Conservation (phyloP, 768 basidiomycete species). For the Tylopilus vinaceipallidus region DNA sequence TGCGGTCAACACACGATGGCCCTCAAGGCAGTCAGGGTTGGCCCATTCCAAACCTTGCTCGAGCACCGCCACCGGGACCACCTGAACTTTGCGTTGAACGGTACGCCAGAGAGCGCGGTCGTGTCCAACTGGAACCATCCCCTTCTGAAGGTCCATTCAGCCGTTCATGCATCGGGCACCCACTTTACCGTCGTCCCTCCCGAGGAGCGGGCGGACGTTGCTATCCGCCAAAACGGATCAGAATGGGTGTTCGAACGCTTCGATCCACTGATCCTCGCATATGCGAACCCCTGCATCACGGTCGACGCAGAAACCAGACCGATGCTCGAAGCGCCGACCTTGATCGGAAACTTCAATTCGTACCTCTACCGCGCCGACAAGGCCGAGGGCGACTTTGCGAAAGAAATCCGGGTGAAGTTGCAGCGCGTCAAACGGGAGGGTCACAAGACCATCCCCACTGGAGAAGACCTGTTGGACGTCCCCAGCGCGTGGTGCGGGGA, state of each 20-base stretch:
- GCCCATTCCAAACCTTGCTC: conserved; percentile 13
- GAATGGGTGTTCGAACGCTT: conserved; percentile 18
- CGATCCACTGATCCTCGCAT: conserved; percentile 10
- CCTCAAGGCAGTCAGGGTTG: conserved; percentile 15
- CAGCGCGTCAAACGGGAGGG: neutral
- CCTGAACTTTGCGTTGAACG: neutral
- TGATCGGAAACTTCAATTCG: conserved; percentile 19
- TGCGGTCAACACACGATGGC: neutral
- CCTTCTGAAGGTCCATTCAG: conserved; percentile 6
- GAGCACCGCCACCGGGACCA: conserved; percentile 7
- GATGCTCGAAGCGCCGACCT: conserved; percentile 5
- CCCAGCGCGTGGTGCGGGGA: conserved; percentile 2
- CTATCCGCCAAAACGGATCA: neutral
- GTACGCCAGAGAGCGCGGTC: neutral
- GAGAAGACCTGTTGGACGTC: conserved; percentile 10
- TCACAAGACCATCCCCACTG: conserved; percentile 2
- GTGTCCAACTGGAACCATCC: conserved; percentile 15
- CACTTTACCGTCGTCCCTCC: conserved; percentile 10
- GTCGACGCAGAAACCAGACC: neutral
- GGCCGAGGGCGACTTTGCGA: conserved; percentile 6
- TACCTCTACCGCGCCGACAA: conserved; percentile 19
- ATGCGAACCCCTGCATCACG: conserved; percentile 5
- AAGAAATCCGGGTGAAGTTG: conserved; percentile 9
- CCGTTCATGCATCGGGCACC: neutral
- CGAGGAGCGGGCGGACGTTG: conserved; percentile 9